Evolutionary conservation across 2,329 filamentous ascomycete species (phyloP).

Genomic region (Sphaceloma murrayae): DNA sequence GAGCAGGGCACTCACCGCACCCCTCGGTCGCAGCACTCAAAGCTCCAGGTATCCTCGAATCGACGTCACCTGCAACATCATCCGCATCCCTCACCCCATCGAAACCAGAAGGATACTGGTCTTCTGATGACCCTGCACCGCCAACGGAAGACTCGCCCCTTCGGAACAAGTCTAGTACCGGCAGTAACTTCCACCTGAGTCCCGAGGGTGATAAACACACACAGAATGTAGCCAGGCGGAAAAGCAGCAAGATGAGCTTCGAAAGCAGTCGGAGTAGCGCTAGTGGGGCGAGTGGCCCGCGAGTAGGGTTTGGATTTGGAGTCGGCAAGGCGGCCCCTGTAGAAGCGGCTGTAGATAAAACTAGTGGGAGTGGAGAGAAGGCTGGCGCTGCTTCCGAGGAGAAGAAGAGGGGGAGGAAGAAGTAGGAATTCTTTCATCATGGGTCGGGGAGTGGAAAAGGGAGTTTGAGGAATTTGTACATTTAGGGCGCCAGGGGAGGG

Average conservation of each 20-base stretch:
- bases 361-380: constrained; percentile 12
- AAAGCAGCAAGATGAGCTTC: constrained; percentile 17
- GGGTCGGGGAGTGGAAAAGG: neutral
- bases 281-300: constrained; percentile 13
- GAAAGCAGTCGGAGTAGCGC: constrained; percentile 18
- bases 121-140: constrained; percentile 3
- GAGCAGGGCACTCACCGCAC: constrained; percentile 14
- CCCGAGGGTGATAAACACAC: neutral
- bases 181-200: constrained; percentile 7
- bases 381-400: constrained; percentile 4
- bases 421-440: constrained; percentile 14
- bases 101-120: constrained; percentile 14
- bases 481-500: neutral
- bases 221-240: constrained; percentile 8
- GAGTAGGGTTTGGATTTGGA: constrained; percentile 15
- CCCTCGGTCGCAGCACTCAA: constrained; percentile 6
- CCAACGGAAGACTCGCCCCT: constrained; percentile 2
- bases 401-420: constrained; percentile 18
- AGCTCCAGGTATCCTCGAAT: neutral
- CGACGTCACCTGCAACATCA: neutral
- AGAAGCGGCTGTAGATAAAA: constrained; percentile 17
- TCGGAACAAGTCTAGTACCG: constrained; percentile 4
- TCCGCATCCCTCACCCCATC: neutral
- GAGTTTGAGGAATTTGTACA: neutral
- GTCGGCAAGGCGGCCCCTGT: constrained; percentile 15